Base-by-base conservation (phyloP, 2,329 filamentous ascomycete genomes). In the Epicoccum sorghinum region DNA sequence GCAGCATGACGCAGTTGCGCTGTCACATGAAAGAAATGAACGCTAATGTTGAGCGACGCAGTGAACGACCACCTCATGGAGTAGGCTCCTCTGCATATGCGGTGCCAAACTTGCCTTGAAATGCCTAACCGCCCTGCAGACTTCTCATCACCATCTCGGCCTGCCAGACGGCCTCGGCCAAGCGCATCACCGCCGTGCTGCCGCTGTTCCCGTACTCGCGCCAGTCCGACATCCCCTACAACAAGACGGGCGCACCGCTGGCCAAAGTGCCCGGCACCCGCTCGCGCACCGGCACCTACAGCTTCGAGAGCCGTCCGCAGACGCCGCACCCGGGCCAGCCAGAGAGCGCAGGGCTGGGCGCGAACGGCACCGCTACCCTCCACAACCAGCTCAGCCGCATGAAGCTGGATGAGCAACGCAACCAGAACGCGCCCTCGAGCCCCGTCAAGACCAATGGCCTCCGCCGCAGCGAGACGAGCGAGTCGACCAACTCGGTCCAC, bases 121-220 rank as follows among this genome's bases (percentile, higher is more conserved):
- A 48, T 62, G 47, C 65, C 68, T 71, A 61, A 71, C 63, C 54
- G 50, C 60, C 55, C 50, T 51, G 54, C 49, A 71, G 68, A 62
- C 87, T 98, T 44, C 90, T 96, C 75, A 97, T 98, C 79, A 96
- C 95, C 79, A 93, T 98, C 67, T 96, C 91, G n/a, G 95, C 95
- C 58, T 98, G 95, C 86, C 96, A 96, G 79, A 89, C 90, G 10
- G 92, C 92, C 66, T 97, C 93, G 36, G 95, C 95, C 27, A 91
- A 90, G 75, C 85, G 91, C 67, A 92, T 99, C 68, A 98, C 93
- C 37, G 95, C 91, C 48, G 92, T 99, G 41, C 86, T 97, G 42
- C 95, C 95, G 35, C 83, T 98, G 49, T 99, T 99, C 78, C 95
- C 95, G 1, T 99, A 99, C 80, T 96, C 92, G 56, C 86, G 95